Conservation (phyloP, 2,329 filamentous ascomycete genomes). For the Lithohypha guttulata region DNA sequence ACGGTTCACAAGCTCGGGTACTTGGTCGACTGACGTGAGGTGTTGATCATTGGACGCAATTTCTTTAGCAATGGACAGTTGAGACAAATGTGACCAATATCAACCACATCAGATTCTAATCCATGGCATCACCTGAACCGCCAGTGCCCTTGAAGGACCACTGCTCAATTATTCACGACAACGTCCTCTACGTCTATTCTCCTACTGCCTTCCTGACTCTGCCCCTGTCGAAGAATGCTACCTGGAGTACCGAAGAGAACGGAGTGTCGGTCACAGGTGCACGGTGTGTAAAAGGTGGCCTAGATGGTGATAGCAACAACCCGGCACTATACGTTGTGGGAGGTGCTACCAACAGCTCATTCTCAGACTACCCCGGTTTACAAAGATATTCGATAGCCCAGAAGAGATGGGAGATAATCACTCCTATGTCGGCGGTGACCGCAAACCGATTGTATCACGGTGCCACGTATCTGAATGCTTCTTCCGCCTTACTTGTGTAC, state of each 20-base stretch:
- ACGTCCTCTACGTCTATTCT: constrained; percentile 77
- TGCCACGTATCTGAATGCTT: constrained; percentile 60
- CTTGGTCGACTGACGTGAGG: no score
- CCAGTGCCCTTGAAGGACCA: constrained; percentile 59
- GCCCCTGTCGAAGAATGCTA: constrained; percentile 53
- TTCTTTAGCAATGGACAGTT: constrained; percentile 2
- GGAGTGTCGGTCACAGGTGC: constrained; percentile 64
- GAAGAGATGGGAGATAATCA: constrained; percentile 49
- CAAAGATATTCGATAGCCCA: constrained; percentile 55
- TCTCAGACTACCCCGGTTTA: constrained; percentile 57
- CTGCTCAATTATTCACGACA: constrained; percentile 70
- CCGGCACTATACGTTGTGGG: constrained; percentile 72
- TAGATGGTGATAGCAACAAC: constrained; percentile 44
- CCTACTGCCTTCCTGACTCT: constrained; percentile 64
- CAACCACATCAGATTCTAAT: neutral
- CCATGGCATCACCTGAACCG: constrained; percentile 46
- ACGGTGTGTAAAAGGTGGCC: constrained; percentile 62
- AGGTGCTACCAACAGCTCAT: constrained; percentile 46
- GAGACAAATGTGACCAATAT: neutral
- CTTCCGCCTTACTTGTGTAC: constrained; percentile 67
- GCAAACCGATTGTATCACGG: constrained; percentile 65
- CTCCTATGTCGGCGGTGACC: constrained; percentile 42
- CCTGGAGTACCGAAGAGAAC: constrained; percentile 57
- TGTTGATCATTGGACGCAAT: no score
- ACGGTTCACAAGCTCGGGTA: no score